A percentile compares a stretch with the other conserved stretches of the same genome.
These are phyloP conservation scores for Alternaria brassicae DNA, from an alignment of 2,329 filamentous ascomycete species.

Conservation along the genomic window DNA sequence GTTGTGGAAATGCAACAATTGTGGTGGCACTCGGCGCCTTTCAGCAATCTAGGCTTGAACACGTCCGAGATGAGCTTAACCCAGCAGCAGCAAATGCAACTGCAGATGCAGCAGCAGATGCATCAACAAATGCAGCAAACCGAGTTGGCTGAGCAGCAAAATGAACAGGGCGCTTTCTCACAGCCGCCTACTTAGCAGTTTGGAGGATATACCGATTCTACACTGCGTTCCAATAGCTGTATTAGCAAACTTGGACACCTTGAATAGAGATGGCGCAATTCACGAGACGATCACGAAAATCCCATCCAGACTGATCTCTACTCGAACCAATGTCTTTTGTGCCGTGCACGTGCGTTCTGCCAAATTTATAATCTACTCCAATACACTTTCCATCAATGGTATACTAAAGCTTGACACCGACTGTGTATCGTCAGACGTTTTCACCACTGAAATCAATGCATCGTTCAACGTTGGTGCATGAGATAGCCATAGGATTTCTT, in stretches of 20 bases:
- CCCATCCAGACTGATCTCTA: too few species aligned
- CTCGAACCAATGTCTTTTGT: not conserved
- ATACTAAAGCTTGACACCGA: constrained; percentile 7
- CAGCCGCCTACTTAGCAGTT: not conserved
- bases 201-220: not conserved
- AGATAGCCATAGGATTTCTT: not conserved
- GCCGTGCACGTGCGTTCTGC: not conserved
- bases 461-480: not conserved
- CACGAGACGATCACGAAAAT: not conserved
- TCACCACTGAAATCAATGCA: not conserved
- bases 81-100: constrained; percentile 7
- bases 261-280: not conserved
- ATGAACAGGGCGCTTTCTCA: not conserved
- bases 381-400: not conserved
- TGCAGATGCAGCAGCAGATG: constrained; percentile 6
- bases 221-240: not conserved
- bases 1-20: constrained; percentile 22
- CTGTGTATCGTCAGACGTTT: not conserved
- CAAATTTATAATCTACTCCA: not conserved
- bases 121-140: constrained; percentile 1
- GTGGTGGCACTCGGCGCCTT: constrained; percentile 11
- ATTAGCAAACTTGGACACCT: not conserved
- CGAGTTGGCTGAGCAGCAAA: not conserved
- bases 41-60: not conserved
- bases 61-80: not conserved